A percentile compares a stretch with the other conserved stretches of the same genome.
These are phyloP conservation scores for Delphinella strobiligena DNA, from an alignment of 2,329 filamentous ascomycete genomes.

Conservation along the genomic window DNA sequence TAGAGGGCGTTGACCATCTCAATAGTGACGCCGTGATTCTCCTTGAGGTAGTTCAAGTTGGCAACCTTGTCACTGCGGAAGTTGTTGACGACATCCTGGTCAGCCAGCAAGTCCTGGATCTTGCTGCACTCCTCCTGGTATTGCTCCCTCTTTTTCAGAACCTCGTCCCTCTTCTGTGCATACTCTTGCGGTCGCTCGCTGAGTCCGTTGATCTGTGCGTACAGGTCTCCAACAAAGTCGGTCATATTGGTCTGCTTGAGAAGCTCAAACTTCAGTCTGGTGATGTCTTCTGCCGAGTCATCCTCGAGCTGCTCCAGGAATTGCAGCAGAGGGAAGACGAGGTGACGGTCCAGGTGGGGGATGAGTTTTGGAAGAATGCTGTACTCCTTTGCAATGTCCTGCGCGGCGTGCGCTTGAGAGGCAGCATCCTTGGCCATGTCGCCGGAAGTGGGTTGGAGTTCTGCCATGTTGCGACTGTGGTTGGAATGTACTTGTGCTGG, in stretches of 20 bases:
- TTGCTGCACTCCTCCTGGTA: slow-evolving; percentile 80
- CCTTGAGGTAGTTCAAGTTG: slow-evolving; percentile 96
- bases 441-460: slow-evolving; percentile 37
- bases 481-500: not conserved
- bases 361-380: slow-evolving; percentile 82
- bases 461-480: slow-evolving; percentile 33
- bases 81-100: slow-evolving; percentile 82
- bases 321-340: slow-evolving; percentile 93
- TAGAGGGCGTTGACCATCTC: slow-evolving; percentile 95
- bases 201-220: slow-evolving; percentile 77
- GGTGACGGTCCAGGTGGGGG: slow-evolving; percentile 83
- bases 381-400: slow-evolving; percentile 55
- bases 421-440: slow-evolving; percentile 37
- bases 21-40: slow-evolving; percentile 84
- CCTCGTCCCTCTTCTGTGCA: slow-evolving; percentile 76
- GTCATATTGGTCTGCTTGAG: slow-evolving; percentile 98
- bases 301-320: slow-evolving; percentile 72
- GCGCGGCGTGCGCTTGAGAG: slow-evolving; percentile 24
- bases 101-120: slow-evolving; percentile 74
- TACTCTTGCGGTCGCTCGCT: slow-evolving; percentile 73
- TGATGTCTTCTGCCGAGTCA: slow-evolving; percentile 56
- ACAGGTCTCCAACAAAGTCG: slow-evolving; percentile 87
- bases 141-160: slow-evolving; percentile 69
- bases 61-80: slow-evolving; percentile 94
- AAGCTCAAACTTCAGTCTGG: slow-evolving; percentile 80